Evolutionary conservation across 1,284 basidiomycete genomes (phyloP).

Genomic region (Irpex lacteus): DNA sequence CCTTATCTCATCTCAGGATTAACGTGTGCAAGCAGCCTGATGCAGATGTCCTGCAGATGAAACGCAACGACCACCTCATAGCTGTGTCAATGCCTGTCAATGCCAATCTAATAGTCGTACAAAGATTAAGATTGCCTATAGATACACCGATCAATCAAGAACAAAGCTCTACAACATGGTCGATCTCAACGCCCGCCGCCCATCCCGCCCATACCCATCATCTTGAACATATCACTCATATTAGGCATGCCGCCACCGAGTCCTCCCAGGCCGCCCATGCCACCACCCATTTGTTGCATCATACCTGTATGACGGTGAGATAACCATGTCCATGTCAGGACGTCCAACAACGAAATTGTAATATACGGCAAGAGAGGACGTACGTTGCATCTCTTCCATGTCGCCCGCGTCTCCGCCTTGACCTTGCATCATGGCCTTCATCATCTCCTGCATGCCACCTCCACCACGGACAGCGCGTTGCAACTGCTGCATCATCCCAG

Average conservation of each 20-base stretch:
- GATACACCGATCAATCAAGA: slow-evolving; percentile 7
- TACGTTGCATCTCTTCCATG: slow-evolving; percentile 86
- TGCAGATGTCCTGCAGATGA: slow-evolving; percentile 6
- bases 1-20: background rate
- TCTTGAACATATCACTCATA: slow-evolving; percentile 77
- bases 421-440: slow-evolving; percentile 94
- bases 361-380: slow-evolving; percentile 21
- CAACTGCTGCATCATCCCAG: slow-evolving; percentile 85
- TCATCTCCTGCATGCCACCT: slow-evolving; percentile 92
- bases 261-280: slow-evolving; percentile 52
- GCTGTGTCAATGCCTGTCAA: slow-evolving; percentile 1
- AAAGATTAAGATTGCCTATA: background rate
- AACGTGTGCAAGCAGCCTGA: background rate
- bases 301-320: slow-evolving; percentile 47
- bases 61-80: slow-evolving; percentile 2
- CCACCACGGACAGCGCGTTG: slow-evolving; percentile 80
- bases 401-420: slow-evolving; percentile 81
- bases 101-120: background rate
- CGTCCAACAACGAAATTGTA: background rate
- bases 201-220: slow-evolving; percentile 75
- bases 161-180: background rate
- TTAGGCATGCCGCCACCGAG: slow-evolving; percentile 58
- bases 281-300: slow-evolving; percentile 87
- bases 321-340: background rate
- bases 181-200: slow-evolving; percentile 16